Conservation (phyloP, 352 stramenopile genomes). For the Pythium rhizo-oryzae region DNA sequence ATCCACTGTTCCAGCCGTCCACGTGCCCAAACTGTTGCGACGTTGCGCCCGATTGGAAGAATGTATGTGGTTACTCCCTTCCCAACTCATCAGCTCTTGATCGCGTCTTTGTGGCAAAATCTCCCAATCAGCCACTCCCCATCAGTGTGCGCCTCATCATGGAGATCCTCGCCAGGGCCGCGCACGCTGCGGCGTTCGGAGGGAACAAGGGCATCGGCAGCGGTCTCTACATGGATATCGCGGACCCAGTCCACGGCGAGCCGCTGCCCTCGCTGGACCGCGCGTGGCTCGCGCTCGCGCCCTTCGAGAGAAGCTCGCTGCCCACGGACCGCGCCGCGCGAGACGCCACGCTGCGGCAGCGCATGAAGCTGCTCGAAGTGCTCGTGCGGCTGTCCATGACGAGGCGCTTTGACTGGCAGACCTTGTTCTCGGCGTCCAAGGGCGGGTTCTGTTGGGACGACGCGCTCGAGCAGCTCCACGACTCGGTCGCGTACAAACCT, state of each 20-base stretch:
- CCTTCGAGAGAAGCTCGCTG: neutral
- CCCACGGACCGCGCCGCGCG: neutral
- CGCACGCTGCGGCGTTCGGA: neutral
- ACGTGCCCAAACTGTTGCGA: no score
- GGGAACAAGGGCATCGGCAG: neutral
- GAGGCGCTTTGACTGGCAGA: neutral
- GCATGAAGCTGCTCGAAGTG: constrained; percentile 6
- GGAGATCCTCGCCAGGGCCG: neutral
- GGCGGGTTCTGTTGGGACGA: neutral
- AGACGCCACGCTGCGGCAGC: neutral
- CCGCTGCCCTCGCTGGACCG: neutral
- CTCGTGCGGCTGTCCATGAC: constrained; percentile 4
- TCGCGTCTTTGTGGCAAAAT: no score
- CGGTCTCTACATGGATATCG: neutral
- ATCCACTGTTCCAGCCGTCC: no score
- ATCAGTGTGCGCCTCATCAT: no score
- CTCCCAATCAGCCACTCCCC: no score
- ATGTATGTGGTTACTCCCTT: no score
- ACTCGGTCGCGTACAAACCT: neutral
- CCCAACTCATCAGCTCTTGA: no score
- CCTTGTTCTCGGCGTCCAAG: neutral
- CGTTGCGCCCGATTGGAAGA: no score
- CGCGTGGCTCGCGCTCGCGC: constrained; percentile 4
- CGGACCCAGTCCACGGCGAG: neutral
- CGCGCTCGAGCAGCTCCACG: neutral